A percentile compares a stretch with the other conserved stretches of the same genome.
These are phyloP conservation scores for Penicillium sp. DNA, from an alignment of 2,329 filamentous ascomycete genomes.

Conservation along the genomic window DNA sequence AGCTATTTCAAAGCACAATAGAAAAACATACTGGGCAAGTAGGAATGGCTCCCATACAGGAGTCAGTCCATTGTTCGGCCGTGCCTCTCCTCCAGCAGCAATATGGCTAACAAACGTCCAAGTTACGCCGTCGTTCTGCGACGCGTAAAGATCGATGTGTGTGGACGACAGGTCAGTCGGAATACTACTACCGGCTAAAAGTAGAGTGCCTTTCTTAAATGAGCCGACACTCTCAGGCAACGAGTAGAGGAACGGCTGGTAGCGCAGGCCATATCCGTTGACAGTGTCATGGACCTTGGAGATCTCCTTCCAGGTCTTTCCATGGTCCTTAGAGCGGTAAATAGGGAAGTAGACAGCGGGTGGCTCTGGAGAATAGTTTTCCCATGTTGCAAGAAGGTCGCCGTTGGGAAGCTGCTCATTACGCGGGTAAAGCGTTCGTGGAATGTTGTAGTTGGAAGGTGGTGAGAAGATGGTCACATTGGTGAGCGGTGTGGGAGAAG, in stretches of 20 bases:
- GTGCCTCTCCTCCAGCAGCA: slow-evolving; percentile 61
- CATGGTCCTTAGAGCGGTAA: slow-evolving; percentile 52
- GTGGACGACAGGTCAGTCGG: slow-evolving; percentile 57
- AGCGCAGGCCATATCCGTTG: slow-evolving; percentile 64
- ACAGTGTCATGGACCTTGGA: slow-evolving; percentile 62
- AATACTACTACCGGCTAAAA: slow-evolving; percentile 59
- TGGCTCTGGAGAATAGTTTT: slow-evolving; percentile 55
- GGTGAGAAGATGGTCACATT: slow-evolving; percentile 44
- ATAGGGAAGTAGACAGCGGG: slow-evolving; percentile 55
- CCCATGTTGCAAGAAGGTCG: slow-evolving; percentile 54
- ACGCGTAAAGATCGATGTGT: slow-evolving; percentile 68
- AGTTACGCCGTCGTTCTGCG: slow-evolving; percentile 57
- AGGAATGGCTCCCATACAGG: slow-evolving; percentile 74
- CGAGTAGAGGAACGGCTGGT: slow-evolving; percentile 67
- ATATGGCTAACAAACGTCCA: slow-evolving; percentile 69
- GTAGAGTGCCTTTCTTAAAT: slow-evolving; percentile 61
- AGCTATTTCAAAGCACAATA: too few relatives aligned
- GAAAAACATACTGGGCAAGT: slow-evolving; percentile 45
- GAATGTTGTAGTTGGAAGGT: slow-evolving; percentile 46
- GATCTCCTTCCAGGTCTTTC: slow-evolving; percentile 62
- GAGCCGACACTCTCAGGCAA: slow-evolving; percentile 58
- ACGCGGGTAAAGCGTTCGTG: slow-evolving; percentile 53
- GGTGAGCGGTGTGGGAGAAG: slow-evolving; percentile 28
- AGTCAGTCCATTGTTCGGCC: slow-evolving; percentile 62
- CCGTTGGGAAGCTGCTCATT: slow-evolving; percentile 46